Evolutionary conservation across 2,329 filamentous ascomycete species (phyloP), one percentile per base, ranked within the genome.

Genomic region (Pseudopyrenochaeta lycopersici): DNA sequence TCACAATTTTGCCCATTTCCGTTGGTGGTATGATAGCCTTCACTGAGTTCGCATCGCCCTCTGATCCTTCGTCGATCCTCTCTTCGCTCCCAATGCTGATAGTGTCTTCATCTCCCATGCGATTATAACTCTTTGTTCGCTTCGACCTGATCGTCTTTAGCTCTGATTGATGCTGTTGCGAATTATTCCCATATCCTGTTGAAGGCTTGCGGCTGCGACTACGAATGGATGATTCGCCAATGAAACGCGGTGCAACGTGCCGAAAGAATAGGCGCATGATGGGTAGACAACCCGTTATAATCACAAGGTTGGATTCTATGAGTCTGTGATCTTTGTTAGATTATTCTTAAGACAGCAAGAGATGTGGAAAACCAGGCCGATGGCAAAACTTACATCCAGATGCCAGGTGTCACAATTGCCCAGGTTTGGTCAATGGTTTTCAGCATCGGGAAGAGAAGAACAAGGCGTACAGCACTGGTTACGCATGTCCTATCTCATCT

Each of bases 281-380:
- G 0, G 78, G 77, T n/a, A 78, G 71, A 4, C 75, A 73, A 7
- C 72, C 76, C 52, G 76, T 78, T 12, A 77, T 74, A 18, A 80
- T 71, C 36, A 79, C 69, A 0, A 80, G 67, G 35, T 79, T 80
- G 1, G 70, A 63, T 54, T 80, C 77, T 23, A 78, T 65, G 36
- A 76, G 66, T 1, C 72, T 77, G 1, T 20, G 3, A n/a, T 1
- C 10, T 12, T 5, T 2, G 10, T 52, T 11, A 56, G 49, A 17
- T 11, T 1, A 10, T 33, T 23, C 4, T n/a, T 27, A 30, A 30
- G 4, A n/a, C 23, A 27, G 4, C 9, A 9, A 27, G 4, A 9
- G 23, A 27, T 5, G 4, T 27, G 23, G 23, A 27, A 27, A 27
- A 27, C n/a, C n/a, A 27, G 23, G 23, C 4, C 9, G 23, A 27